Base-by-base conservation (phyloP, 176 grass and related monocot genomes). In the Aegilops longissima region DNA sequence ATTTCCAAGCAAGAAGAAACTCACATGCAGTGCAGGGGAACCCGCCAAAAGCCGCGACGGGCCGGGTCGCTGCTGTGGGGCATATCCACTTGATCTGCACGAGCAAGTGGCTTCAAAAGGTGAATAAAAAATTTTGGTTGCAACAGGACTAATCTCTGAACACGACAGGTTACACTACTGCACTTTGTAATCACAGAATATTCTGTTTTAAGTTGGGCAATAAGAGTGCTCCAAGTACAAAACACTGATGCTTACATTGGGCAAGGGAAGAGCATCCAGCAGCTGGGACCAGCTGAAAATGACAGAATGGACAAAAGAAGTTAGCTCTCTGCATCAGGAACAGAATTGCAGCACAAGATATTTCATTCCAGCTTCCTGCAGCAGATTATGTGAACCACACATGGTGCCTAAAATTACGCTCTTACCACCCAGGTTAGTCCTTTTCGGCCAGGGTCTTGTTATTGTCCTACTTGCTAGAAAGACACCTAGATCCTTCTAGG, bases 11-110 rank as follows among this genome's bases (percentile, higher is more conserved):
- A 71, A 64, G 52, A 73, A 84, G 39, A 78, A 61, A 85, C 88
- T 89, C 83, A 98, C 96, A 98, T 84, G 93, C 92, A 88, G 92
- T 96, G 86, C 93, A 98, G 18, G 96, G 88, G 85, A 98, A 94
- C 67, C 96, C 96, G 66, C 96, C 96, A n/a, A 94, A 92, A 89
- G 88, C 94, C 0, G 92, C 79, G 10, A 98, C 93, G 76, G 96
- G 79, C 12, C 82, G 74, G n/a, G 90, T 94, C 42, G 96, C 90
- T 82, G 96, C 93, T 1, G 92, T 96, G 70, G 93, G 96, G 17
- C 93, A 98, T 82, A 98, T 96, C 96, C 96, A 98, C 76, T 98
- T 98, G 79, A 98, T 88, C 96, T 96, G 76, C 89, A 94, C 66
- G 54, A 33, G 30, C 52, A 88, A 17, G 18, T 52, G 85, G 6